Conservation (phyloP, 2,329 filamentous ascomycete genomes). For the Nectriaceae sp. region DNA sequence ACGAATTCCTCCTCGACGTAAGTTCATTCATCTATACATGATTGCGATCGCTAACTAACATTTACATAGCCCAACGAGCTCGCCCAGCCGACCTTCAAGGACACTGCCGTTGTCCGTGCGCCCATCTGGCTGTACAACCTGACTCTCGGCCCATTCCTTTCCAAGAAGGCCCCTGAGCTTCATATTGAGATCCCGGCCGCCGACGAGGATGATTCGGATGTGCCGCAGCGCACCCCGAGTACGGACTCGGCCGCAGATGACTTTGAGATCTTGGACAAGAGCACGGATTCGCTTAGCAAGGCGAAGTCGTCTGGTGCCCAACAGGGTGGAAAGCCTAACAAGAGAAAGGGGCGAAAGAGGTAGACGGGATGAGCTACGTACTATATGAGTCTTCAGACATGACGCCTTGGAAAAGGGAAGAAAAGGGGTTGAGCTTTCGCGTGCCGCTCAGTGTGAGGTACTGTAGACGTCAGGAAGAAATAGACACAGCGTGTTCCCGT, state of each 20-base stretch:
- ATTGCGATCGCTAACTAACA: slow-evolving; percentile 22
- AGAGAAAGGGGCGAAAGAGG: slow-evolving; percentile 57
- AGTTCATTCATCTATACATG: slow-evolving; percentile 39
- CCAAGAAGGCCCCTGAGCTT: slow-evolving; percentile 36
- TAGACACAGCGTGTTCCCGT: no score
- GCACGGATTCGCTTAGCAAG: slow-evolving; percentile 54
- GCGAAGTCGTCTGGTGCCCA: slow-evolving; percentile 53
- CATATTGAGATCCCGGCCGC: slow-evolving; percentile 42
- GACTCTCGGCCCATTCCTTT: slow-evolving; percentile 53
- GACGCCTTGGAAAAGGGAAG: not conserved
- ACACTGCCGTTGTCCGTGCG: slow-evolving; percentile 81
- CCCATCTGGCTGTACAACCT: slow-evolving; percentile 72
- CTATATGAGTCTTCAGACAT: not conserved
- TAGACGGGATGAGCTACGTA: slow-evolving; percentile 29
- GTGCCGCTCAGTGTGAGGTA: no score
- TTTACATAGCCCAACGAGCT: slow-evolving; percentile 74
- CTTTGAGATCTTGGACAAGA: slow-evolving; percentile 66
- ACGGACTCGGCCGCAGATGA: slow-evolving; percentile 61
- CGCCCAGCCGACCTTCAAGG: slow-evolving; percentile 70
- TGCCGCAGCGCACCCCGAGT: slow-evolving; percentile 53
- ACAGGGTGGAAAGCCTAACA: slow-evolving; percentile 49
- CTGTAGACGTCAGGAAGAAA: no score
- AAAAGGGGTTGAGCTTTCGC: not conserved
- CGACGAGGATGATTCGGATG: slow-evolving; percentile 51
- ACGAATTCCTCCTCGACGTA: slow-evolving; percentile 87